Base-by-base conservation (phyloP, 1,284 basidiomycete species). In the Boletus smithii region DNA sequence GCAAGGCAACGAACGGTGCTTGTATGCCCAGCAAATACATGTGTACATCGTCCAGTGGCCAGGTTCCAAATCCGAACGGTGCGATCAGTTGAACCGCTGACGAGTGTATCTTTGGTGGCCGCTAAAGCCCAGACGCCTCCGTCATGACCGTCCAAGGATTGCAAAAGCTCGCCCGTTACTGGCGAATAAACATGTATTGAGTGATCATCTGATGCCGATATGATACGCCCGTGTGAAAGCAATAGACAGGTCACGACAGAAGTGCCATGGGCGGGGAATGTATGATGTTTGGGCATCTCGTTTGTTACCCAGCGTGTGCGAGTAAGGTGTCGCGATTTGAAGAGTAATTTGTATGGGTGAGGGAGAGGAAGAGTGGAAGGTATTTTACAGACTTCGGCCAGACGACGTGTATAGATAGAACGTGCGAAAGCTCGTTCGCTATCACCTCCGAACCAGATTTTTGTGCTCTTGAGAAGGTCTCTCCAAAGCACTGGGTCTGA, bases 51-150 rank as follows among this genome's bases (percentile, higher is more conserved):
- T 3, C 88, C 87, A 8, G 80, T 84, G 29, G 78, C 72, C 42
- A 97, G 73, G 65, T 95, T 86, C 95, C 95, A 97, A 41, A 97
- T 87, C 36, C 95, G 81, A 32, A 97, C 90, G 1, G 91, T 95
- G 27, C 94, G 83, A 71, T 97, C 94, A 5, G 95, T 97, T 29
- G 89, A 91, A 16, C 94, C 95, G 52, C 87, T 92, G 52, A 97
- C 94, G 10, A 97, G 80, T 2, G 84, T 88, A 61, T 95, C 87
- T 63, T 88, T 84, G 49, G 78, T 85, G 2, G 86, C 84, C 2
- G 88, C 87, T 17, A 97, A 74, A 8, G 95, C 94, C 94, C 94
- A 97, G 3, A 97, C 92, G 27, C 95, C 94, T 34, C 94, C 94
- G 61, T 94, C 89, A 62, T 97, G 95, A 3, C 94, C 94, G 48